phyloP scores from a whole-genome alignment of 2,329 filamentous ascomycete species.

The Diaporthe sp. region DNA sequence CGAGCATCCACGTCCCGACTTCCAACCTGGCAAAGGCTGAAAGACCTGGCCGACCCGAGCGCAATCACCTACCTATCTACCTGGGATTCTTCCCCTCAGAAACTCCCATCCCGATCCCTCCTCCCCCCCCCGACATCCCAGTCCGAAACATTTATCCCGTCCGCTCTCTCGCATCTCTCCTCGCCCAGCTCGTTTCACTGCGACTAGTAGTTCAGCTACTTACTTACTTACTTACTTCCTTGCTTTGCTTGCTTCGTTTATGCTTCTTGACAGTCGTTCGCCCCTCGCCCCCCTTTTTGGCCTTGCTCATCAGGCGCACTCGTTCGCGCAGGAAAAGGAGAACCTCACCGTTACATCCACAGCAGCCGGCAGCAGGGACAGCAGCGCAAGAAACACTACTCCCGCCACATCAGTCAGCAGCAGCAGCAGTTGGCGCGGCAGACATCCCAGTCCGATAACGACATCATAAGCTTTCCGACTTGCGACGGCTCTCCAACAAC shows the following conservation, averaged over 20 bases:
- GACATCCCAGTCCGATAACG: conserved; percentile 27
- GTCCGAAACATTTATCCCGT: conserved; percentile 33
- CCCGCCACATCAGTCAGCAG: conserved; percentile 6
- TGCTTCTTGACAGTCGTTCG: conserved; percentile 28
- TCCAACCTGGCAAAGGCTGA: conserved; percentile 4
- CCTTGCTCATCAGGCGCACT: conserved; percentile 9
- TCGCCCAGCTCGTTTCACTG: conserved; percentile 23
- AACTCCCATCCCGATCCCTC: conserved; percentile 6
- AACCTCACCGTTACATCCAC: conserved; percentile 13
- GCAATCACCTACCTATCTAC: neutral
- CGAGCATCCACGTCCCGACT: neutral
- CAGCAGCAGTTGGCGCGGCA: conserved; percentile 21
- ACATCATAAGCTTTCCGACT: conserved; percentile 26
- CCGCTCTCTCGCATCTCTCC: conserved; percentile 16
- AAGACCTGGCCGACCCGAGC: neutral
- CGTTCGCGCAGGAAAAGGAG: conserved; percentile 8
- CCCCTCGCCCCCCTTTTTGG: neutral
- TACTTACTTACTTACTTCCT: neutral
- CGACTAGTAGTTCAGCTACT: conserved; percentile 16
- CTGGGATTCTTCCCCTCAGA: neutral
- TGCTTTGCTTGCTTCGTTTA: conserved; percentile 10
- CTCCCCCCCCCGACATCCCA: conserved; percentile 28
- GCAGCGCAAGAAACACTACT: conserved; percentile 5
- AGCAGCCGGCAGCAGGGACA: conserved; percentile 18
- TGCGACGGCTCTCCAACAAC: conserved; percentile 7